Conservation (phyloP, 2,329 filamentous ascomycete genomes). For the Pyrenochaeta sp. region DNA sequence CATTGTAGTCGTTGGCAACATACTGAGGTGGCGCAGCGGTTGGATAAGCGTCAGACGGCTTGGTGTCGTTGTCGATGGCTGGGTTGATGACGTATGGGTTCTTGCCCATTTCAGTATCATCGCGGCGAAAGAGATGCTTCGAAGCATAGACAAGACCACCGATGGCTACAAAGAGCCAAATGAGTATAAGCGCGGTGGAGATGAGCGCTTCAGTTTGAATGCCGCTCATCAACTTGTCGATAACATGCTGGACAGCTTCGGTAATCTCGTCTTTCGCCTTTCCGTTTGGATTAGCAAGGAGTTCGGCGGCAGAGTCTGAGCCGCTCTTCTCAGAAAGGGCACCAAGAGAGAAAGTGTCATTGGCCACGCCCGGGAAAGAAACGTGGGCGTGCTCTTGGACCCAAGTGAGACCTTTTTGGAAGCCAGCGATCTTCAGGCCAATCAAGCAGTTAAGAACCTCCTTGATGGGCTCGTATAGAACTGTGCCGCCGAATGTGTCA, state of each 20-base stretch:
- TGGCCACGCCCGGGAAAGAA: constrained; percentile 76
- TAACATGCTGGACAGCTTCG: constrained; percentile 74
- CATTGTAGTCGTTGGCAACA: constrained; percentile 51
- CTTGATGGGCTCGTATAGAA: constrained; percentile 78
- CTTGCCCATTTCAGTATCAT: constrained; percentile 35
- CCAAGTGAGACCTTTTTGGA: constrained; percentile 93
- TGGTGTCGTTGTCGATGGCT: constrained; percentile 25
- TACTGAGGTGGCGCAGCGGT: constrained; percentile 51
- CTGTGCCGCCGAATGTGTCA: constrained; percentile 79
- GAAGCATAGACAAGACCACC: constrained; percentile 74
- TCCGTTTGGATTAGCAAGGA: constrained; percentile 78
- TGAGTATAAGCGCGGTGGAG: constrained; percentile 72
- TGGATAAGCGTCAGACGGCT: constrained; percentile 26
- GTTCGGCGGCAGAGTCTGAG: constrained; percentile 66
- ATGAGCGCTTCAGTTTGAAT: constrained; percentile 83
- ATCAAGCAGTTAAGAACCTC: constrained; percentile 88
- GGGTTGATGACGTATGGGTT: constrained; percentile 44
- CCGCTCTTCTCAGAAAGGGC: constrained; percentile 65
- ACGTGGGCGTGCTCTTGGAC: constrained; percentile 86
- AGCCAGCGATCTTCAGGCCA: constrained; percentile 80
- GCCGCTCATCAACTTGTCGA: constrained; percentile 69
- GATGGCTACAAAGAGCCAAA: constrained; percentile 81
- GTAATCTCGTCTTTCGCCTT: constrained; percentile 83
- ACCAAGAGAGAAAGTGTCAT: constrained; percentile 84
- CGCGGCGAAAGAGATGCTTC: constrained; percentile 67